Conservation (phyloP, 78 protist genomes). For the Isochrysis galbana region DNA sequence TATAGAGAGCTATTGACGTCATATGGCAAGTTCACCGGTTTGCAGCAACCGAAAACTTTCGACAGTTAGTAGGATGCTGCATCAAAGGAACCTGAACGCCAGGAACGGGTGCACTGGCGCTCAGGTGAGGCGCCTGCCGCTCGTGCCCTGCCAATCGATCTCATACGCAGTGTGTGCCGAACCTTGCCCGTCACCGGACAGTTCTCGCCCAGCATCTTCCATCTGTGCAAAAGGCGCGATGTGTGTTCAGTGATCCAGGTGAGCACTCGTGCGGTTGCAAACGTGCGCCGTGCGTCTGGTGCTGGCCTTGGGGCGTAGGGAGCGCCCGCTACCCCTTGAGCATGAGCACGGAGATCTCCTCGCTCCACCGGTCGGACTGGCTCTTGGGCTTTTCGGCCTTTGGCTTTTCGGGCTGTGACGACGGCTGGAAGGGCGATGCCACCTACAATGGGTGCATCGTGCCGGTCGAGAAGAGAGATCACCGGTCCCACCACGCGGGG, state of each 20-base stretch:
- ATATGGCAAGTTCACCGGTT: neutral
- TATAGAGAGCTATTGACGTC: neutral
- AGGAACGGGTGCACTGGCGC: neutral
- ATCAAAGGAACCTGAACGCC: neutral
- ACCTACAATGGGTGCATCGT: neutral
- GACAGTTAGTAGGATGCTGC: neutral
- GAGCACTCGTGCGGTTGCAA: too few relatives aligned
- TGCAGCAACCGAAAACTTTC: neutral
- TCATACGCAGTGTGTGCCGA: neutral
- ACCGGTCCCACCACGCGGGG: neutral
- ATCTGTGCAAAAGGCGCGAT: too few relatives aligned
- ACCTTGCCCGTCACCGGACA: conserved; percentile 12
- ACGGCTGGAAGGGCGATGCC: neutral
- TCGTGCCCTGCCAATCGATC: neutral
- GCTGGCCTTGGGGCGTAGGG: too few relatives aligned
- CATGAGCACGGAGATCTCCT: neutral
- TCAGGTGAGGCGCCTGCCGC: neutral
- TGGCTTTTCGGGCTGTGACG: too few relatives aligned
- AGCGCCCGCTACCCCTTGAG: too few relatives aligned
- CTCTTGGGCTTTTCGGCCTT: neutral
- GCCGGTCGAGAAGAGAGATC: neutral
- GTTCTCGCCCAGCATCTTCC: neutral
- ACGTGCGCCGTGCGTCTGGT: too few relatives aligned
- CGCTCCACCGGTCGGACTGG: neutral
- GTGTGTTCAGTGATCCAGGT: too few relatives aligned